These are phyloP conservation scores for Metarhizium rileyi DNA, from an alignment of 2,329 filamentous ascomycete genomes.

Conservation along the genomic window DNA sequence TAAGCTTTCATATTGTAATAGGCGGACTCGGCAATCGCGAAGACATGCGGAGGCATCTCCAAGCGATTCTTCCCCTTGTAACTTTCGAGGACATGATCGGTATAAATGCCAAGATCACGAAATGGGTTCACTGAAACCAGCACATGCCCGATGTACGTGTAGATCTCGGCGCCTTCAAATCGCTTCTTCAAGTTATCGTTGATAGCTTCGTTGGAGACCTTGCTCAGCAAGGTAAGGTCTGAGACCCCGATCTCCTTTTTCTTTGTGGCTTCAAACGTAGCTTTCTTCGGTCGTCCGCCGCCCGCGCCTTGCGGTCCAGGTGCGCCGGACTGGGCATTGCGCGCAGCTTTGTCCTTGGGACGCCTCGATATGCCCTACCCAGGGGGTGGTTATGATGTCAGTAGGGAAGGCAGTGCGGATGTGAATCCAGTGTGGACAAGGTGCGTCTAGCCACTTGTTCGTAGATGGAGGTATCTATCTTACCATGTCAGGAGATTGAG, in stretches of 20 bases:
- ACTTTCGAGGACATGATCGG: conserved; percentile 81
- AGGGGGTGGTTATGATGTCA: background rate
- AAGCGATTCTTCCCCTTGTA: conserved; percentile 96
- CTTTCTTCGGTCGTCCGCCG: conserved; percentile 75
- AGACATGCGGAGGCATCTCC: conserved; percentile 92
- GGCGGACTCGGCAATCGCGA: conserved; percentile 87
- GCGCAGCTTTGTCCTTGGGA: conserved; percentile 29
- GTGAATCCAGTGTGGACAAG: too few species aligned
- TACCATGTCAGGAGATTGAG: conserved; percentile 22
- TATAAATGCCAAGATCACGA: conserved; percentile 95
- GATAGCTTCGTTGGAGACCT: conserved; percentile 98
- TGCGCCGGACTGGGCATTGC: conserved; percentile 29
- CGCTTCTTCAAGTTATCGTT: conserved; percentile 98
- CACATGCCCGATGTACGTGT: conserved; percentile 99
- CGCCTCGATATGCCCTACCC: conserved; percentile 29
- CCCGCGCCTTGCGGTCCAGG: conserved; percentile 24
- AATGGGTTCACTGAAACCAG: conserved; percentile 98
- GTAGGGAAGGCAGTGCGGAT: conserved; percentile 6
- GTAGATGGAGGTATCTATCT: conserved; percentile 8
- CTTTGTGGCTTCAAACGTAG: conserved; percentile 89
- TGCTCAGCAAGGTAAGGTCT: conserved; percentile 93
- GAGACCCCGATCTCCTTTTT: conserved; percentile 99
- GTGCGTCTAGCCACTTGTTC: background rate
- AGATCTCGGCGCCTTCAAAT: conserved; percentile 95
- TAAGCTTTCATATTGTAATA: conserved; percentile 99